Percentiles rank a stretch among this genome's conserved stretches.
phyloP scores from a whole-genome alignment of 345 rosid genomes.

The Linum usitatissimum region DNA sequence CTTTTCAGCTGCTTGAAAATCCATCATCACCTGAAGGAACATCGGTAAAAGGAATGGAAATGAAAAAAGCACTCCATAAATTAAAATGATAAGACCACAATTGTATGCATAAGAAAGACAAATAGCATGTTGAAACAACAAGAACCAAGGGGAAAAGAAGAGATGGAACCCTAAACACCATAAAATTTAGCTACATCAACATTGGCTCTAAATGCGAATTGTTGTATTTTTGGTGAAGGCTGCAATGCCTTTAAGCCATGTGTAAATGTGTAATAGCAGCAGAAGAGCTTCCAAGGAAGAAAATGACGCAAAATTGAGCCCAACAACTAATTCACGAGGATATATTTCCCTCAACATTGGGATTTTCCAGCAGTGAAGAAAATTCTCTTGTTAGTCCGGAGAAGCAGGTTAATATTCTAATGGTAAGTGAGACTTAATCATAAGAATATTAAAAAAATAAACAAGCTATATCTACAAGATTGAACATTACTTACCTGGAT shows the following conservation, averaged over 20 bases:
- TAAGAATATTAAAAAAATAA: background rate
- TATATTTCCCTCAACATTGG: background rate
- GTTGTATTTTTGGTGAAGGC: background rate
- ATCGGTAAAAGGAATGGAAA: background rate
- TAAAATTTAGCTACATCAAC: background rate
- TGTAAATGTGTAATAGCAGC: background rate
- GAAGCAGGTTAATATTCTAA: background rate
- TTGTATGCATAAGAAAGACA: background rate
- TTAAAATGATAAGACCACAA: too few species aligned
- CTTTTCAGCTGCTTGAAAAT: constrained; percentile 95
- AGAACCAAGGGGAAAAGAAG: constrained; percentile 4
- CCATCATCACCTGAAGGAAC: constrained; percentile 81
- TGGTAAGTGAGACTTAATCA: background rate
- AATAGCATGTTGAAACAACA: background rate
- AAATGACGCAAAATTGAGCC: background rate
- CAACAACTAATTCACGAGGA: background rate
- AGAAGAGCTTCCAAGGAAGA: constrained; percentile 1
- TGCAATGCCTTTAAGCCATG: background rate
- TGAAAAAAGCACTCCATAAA: background rate
- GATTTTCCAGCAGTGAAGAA: background rate
- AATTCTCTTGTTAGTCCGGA: background rate
- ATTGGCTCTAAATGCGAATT: background rate
- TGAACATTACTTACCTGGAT: constrained; percentile 60
- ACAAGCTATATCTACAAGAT: background rate
- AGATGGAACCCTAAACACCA: constrained; percentile 1